Conservation (phyloP, 148 eudicot species). For the Salicornia ramosissima region DNA sequence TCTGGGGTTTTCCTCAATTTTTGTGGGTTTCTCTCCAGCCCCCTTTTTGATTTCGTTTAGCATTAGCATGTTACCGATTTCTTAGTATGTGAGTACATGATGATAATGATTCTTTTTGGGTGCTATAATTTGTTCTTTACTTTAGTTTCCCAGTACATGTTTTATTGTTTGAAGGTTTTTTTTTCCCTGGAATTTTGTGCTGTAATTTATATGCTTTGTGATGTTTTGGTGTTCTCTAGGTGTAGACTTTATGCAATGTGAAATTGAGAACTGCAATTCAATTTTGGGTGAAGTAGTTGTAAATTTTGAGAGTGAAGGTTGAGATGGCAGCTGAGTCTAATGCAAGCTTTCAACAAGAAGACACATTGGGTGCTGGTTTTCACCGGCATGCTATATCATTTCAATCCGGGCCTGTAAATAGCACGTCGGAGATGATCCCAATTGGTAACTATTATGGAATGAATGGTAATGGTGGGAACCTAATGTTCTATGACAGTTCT, state of each 20-base stretch:
- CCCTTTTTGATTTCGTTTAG: background rate
- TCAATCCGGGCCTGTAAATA: constrained; percentile 54
- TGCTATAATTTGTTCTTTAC: background rate
- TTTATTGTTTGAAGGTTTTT: background rate
- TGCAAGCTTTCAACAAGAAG: constrained; percentile 54
- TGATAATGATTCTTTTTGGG: constrained; percentile 3
- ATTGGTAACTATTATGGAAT: constrained; percentile 46
- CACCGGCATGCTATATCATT: constrained; percentile 51
- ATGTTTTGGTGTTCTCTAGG: constrained; percentile 26
- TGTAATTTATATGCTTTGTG: constrained; percentile 6
- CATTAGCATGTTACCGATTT: background rate
- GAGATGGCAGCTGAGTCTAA: constrained; percentile 60
- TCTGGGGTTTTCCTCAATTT: background rate
- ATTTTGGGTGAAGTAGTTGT: constrained; percentile 12
- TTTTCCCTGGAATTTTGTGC: background rate
- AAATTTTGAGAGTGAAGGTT: constrained; percentile 10
- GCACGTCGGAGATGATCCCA: constrained; percentile 49
- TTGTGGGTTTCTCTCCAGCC: constrained; percentile 14
- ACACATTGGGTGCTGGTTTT: constrained; percentile 40
- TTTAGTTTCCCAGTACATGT: background rate
- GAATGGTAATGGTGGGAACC: constrained; percentile 33
- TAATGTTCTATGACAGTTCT: constrained; percentile 51
- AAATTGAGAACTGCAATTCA: constrained; percentile 13
- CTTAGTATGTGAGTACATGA: background rate
- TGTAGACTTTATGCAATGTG: constrained; percentile 29